Evolutionary conservation across 2,329 filamentous ascomycete genomes (phyloP), one percentile per base, ranked within the genome.

Genomic region (Mollisiaceae sp.): DNA sequence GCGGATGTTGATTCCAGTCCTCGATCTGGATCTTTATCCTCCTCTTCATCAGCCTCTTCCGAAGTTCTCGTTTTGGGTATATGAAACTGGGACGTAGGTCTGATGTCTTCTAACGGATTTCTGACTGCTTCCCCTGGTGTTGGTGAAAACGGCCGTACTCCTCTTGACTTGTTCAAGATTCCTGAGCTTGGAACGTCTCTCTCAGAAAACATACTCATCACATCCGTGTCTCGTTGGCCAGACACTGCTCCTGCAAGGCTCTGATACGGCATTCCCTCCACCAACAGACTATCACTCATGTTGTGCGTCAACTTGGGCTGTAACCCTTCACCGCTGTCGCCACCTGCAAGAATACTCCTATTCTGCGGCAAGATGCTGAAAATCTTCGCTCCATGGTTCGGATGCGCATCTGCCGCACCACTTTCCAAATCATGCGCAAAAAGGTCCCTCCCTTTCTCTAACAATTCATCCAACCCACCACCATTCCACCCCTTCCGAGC

Each of bases 401-500:
- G 75, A 62, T 78, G 78, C 5, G 75, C 75, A 8, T 75, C 75
- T 8, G 64, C 47, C 9, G 47, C 61, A 15, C 73, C 74, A 67
- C 27, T 75, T 72, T 63, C 62, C 27, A 32, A 32, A 57, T 78
- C 70, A 76, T 79, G 79, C 2, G 84, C 85, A 65, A 89, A 88
- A 20, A 90, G 77, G 73, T 91, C 88, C 41, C 82, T 81, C 9
- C 87, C 88, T 72, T 84, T 86, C 66, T 90, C 88, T 2, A 91
- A 78, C 4, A 91, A 77, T 39, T 90, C 88, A 65, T 90, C 88
- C 35, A 91, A 78, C 0, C 88, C 88, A 36, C 88, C 88, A 43
- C 88, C 88, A 22, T 80, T 84, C 88, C 88, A 90, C 8, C 88
- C 88, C 72, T 91, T 91, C 66, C 87, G 79, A 22, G 88, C 88